Evolutionary conservation across 1,139 yeast species (phyloP).

Genomic region (Lodderomyces parapsilosis): DNA sequence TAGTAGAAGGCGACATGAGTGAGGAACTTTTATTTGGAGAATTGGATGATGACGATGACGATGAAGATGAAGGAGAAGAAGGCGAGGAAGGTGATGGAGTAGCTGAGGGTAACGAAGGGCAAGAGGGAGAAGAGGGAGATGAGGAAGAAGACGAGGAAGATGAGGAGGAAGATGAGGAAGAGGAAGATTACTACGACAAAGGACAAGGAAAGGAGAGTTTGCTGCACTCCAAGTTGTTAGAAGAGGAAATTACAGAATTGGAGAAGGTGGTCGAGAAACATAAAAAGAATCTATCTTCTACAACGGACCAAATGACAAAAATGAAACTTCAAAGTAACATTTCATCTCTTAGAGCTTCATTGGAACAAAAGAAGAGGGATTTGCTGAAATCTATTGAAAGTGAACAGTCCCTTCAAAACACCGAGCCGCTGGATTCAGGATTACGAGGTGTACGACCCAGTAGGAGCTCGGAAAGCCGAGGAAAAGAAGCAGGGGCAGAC

Average conservation of each 20-base stretch:
- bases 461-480: constrained; percentile 18
- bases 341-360: constrained; percentile 73
- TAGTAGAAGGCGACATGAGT: constrained; percentile 12
- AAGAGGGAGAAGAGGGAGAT: constrained; percentile 26
- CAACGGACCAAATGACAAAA: constrained; percentile 84
- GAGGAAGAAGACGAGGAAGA: constrained; percentile 32
- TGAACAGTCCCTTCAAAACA: constrained; percentile 15
- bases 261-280: constrained; percentile 78
- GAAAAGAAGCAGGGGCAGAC: constrained; percentile 17
- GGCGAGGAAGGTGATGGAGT: constrained; percentile 15
- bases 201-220: constrained; percentile 35
- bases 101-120: constrained; percentile 21
- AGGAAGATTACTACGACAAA: constrained; percentile 27
- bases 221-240: constrained; percentile 74
- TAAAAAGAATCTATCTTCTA: constrained; percentile 68
- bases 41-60: constrained; percentile 14
- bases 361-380: constrained; percentile 78
- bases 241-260: constrained; percentile 83
- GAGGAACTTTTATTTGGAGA: constrained; percentile 13
- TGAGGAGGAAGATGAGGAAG: constrained; percentile 27
- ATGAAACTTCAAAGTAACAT: constrained; percentile 85
- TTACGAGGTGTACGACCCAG: constrained; percentile 11
- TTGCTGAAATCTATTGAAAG: constrained; percentile 41
- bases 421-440: neutral
- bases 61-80: constrained; percentile 15